Conservation (phyloP, 2,329 filamentous ascomycete species). For the Tympanopsis confertula region DNA sequence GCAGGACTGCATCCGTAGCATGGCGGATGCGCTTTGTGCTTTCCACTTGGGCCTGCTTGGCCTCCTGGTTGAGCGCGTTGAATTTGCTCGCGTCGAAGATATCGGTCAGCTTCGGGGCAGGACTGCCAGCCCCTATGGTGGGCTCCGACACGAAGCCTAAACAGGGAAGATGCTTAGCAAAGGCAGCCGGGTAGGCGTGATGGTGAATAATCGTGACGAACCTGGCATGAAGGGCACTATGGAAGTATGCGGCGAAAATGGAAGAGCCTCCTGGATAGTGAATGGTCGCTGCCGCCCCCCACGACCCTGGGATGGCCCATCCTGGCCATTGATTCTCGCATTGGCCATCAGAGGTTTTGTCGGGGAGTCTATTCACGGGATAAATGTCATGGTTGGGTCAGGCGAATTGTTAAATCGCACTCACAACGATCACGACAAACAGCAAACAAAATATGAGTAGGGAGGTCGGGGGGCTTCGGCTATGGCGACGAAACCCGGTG, state of each 20-base stretch:
- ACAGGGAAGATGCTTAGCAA: slow-evolving; percentile 3
- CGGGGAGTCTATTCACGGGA: too few relatives aligned
- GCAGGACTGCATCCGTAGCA: slow-evolving; percentile 62
- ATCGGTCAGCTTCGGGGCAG: slow-evolving; percentile 35
- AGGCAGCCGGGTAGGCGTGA: slow-evolving; percentile 1
- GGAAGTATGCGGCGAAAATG: slow-evolving; percentile 73
- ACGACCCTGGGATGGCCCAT: background rate
- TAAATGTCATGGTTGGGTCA: too few relatives aligned
- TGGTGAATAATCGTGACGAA: slow-evolving; percentile 19
- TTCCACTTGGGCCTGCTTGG: slow-evolving; percentile 39
- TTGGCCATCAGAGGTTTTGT: too few relatives aligned
- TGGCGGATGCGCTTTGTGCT: slow-evolving; percentile 58
- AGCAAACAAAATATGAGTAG: too few relatives aligned
- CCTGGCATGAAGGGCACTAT: slow-evolving; percentile 69
- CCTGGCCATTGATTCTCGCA: too few relatives aligned
- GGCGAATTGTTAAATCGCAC: too few relatives aligned
- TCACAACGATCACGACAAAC: too few relatives aligned
- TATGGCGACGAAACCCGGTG: too few relatives aligned
- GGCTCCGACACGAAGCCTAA: slow-evolving; percentile 57
- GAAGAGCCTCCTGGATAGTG: slow-evolving; percentile 63
- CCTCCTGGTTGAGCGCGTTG: slow-evolving; percentile 62
- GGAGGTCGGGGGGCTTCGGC: too few relatives aligned
- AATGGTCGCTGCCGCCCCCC: slow-evolving; percentile 29
- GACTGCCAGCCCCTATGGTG: slow-evolving; percentile 41
- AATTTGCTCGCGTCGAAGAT: slow-evolving; percentile 42